Conservation (phyloP, 768 basidiomycete species). For the Coprinellus micaceus region DNA sequence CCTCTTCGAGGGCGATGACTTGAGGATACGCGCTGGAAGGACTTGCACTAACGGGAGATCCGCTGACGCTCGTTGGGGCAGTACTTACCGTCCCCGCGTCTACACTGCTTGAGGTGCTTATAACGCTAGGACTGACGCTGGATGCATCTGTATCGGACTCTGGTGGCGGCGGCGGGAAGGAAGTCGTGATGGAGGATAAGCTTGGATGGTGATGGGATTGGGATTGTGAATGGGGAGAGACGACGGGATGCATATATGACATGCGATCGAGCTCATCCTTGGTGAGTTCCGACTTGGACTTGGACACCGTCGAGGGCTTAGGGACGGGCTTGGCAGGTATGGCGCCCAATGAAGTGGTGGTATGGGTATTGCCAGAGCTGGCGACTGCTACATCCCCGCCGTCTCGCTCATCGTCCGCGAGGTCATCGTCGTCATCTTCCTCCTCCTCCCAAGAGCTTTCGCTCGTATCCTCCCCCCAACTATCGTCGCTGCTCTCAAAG, state of each 20-base stretch:
- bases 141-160: background rate
- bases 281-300: conserved; percentile 11
- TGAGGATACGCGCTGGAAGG: background rate
- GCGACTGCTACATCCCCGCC: conserved; percentile 1
- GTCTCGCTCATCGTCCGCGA: conserved; percentile 13
- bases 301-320: conserved; percentile 21
- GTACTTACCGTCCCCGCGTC: background rate
- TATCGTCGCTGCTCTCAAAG: too few species aligned
- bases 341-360: background rate
- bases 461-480: background rate
- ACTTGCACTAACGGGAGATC: background rate
- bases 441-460: conserved; percentile 10
- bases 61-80: conserved; percentile 4
- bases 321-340: conserved; percentile 1
- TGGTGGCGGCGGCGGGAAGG: conserved; percentile 4
- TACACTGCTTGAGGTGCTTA: conserved; percentile 7
- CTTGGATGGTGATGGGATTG: conserved; percentile 2
- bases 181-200: conserved; percentile 1
- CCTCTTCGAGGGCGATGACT: conserved; percentile 7
- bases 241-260: conserved; percentile 56
- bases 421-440: conserved; percentile 18
- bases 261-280: conserved; percentile 28
- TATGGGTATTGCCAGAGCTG: too few species aligned
- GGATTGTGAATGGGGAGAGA: conserved; percentile 5
- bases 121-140: background rate